Conservation (phyloP, 2,329 filamentous ascomycete genomes). For the Emericellopsis atlantica region DNA sequence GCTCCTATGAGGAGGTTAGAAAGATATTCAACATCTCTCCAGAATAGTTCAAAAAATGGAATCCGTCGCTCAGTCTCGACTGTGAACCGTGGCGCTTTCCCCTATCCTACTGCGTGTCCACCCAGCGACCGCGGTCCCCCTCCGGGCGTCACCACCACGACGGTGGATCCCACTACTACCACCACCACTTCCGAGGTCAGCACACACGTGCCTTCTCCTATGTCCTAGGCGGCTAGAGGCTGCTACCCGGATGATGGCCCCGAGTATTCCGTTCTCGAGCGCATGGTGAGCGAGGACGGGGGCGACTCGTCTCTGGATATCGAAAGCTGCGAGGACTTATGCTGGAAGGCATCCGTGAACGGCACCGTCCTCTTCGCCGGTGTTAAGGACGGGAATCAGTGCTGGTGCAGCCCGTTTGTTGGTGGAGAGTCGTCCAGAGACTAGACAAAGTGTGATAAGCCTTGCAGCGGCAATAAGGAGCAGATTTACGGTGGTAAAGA, state of each 20-base stretch:
- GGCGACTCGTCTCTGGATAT: slow-evolving; percentile 12
- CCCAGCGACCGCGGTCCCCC: slow-evolving; percentile 3
- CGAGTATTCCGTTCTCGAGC: slow-evolving; percentile 13
- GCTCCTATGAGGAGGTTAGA: slow-evolving; percentile 3
- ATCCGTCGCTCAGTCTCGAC: slow-evolving; percentile 7
- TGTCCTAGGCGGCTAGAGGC: slow-evolving; percentile 13
- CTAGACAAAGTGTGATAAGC: slow-evolving; percentile 5
- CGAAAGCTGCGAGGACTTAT: slow-evolving; percentile 18
- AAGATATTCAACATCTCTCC: slow-evolving; percentile 3
- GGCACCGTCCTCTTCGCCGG: slow-evolving; percentile 2
- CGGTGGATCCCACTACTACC: not conserved
- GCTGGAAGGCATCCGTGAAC: slow-evolving; percentile 9
- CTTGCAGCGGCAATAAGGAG: slow-evolving; percentile 6
- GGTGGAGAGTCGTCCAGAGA: slow-evolving; percentile 4
- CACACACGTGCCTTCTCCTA: slow-evolving; percentile 6
- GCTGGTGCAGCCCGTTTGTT: slow-evolving; percentile 8
- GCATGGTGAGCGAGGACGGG: slow-evolving; percentile 11
- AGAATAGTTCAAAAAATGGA: slow-evolving; percentile 5
- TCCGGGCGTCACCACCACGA: slow-evolving; percentile 3
- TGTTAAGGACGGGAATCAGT: slow-evolving; percentile 7
- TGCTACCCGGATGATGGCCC: slow-evolving; percentile 22
- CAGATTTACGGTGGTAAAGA: slow-evolving; percentile 8
- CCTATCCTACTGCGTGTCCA: slow-evolving; percentile 8
- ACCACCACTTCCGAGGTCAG: slow-evolving; percentile 1
- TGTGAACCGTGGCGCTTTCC: slow-evolving; percentile 5